Conservation (phyloP, 257 asterid genomes). For the Penstemon eatonii region DNA sequence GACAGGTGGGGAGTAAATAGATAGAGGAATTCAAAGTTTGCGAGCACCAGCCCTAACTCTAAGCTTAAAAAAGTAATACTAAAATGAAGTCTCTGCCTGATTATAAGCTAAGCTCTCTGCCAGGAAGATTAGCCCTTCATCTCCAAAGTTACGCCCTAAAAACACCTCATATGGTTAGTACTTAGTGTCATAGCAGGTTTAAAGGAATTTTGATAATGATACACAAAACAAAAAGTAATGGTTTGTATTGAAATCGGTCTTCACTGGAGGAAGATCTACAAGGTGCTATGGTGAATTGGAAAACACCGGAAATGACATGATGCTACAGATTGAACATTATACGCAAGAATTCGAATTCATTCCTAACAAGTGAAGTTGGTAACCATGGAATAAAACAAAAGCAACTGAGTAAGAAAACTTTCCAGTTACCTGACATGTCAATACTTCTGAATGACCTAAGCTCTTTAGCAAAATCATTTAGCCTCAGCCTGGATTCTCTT, state of each 20-base stretch:
- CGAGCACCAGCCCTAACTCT: constrained; percentile 13
- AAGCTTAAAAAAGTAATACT: not conserved
- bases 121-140: constrained; percentile 84
- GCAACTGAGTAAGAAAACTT: constrained; percentile 20
- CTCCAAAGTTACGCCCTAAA: constrained; percentile 85
- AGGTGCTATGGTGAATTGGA: not conserved
- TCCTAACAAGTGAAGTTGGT: not conserved
- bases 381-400: constrained; percentile 8
- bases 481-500: constrained; percentile 76
- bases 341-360: not conserved
- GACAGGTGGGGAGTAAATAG: constrained; percentile 21
- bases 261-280: not conserved
- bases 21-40: constrained; percentile 21
- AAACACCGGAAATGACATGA: constrained; percentile 6
- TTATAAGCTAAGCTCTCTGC: constrained; percentile 97
- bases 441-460: constrained; percentile 71
- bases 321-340: not conserved
- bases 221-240: constrained; percentile 5
- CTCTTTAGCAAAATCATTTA: constrained; percentile 92
- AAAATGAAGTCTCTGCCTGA: constrained; percentile 48
- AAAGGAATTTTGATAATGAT: constrained; percentile 11
- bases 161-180: constrained; percentile 40
- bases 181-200: constrained; percentile 25
- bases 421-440: constrained; percentile 83
- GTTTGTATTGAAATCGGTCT: not conserved